Base-by-base conservation (phyloP, 2,329 filamentous ascomycete species). In the Pseudocercospora cruenta region DNA sequence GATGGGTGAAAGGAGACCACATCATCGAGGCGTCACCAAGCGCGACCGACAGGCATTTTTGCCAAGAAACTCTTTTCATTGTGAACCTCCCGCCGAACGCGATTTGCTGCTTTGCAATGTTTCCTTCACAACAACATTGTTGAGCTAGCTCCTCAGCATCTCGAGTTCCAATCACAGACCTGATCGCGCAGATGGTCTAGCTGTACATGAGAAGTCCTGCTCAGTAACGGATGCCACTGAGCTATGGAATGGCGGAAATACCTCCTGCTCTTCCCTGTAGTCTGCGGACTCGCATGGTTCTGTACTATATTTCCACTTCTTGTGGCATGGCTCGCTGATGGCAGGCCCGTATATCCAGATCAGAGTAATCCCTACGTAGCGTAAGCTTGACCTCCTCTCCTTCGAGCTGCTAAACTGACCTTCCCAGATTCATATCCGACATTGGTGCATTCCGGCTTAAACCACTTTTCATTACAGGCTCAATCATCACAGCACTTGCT, bases 341-440 rank as follows among this genome's bases (percentile, higher is more conserved):
- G 60, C 10, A 33, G 60, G 16, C 60, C 60, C 1, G 31, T 57
- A 10, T 55, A 57, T 43, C 60, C 60, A 4, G 60, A 63, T 28
- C 60, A 63, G 19, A 63, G 60, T 45, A 63, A 63, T 63, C 60
- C 60, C 16, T 55, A 63, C 19, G 49, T 63, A 12, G 60, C 60
- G 59, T 61, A 14, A 61, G 59, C 14, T 14, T 43, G 2, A 2
- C 24, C 3, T 26, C 10, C 26, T 9, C 1, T 26, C 4, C 24
- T 49, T 49, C 24, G 3, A 14, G 12, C n/a, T 2, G 28, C 57
- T 45, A 22, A 22, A 43, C 22, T 39, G 28, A 49, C 39, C 22
- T 28, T 51, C 22, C 22, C 31, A 61, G 43, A 16, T 57, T 62
- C 60, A 62, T 62, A n/a, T 55, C 47, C 9, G 60, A 62, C 33